Conservation (phyloP, 2,329 filamentous ascomycete species). For the Claviceps spartinae region DNA sequence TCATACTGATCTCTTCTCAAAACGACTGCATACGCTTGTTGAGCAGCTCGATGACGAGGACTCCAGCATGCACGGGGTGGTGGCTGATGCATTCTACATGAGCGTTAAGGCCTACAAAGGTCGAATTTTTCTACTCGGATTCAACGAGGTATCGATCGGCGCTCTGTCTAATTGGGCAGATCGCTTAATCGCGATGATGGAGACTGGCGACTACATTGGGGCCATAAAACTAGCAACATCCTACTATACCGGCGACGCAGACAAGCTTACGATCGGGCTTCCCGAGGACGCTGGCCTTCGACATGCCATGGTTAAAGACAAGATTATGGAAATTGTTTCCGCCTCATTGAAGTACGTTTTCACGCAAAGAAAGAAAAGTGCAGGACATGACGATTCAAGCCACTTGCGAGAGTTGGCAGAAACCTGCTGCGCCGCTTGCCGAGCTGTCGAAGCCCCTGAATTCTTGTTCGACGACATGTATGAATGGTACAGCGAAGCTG, state of each 20-base stretch:
- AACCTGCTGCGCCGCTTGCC: slow-evolving; percentile 71
- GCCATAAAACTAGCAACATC: slow-evolving; percentile 83
- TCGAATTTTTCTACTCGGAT: slow-evolving; percentile 80
- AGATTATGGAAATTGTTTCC: slow-evolving; percentile 82
- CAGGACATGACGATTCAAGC: slow-evolving; percentile 31
- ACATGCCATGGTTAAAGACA: slow-evolving; percentile 74
- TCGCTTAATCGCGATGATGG: slow-evolving; percentile 83
- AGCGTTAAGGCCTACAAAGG: slow-evolving; percentile 95
- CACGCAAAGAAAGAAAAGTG: slow-evolving; percentile 42
- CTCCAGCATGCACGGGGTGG: slow-evolving; percentile 81
- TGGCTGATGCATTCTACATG: slow-evolving; percentile 96
- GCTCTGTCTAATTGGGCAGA: slow-evolving; percentile 96
- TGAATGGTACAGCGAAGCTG: slow-evolving; percentile 73
- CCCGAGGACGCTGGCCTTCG: slow-evolving; percentile 68
- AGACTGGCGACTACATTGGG: slow-evolving; percentile 87
- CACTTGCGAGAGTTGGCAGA: slow-evolving; percentile 68
- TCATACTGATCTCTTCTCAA: slow-evolving; percentile 79
- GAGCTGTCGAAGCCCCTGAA: slow-evolving; percentile 62
- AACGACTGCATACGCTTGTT: slow-evolving; percentile 70
- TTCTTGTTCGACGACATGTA: slow-evolving; percentile 89
- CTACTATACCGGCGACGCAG: slow-evolving; percentile 83
- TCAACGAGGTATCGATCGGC: slow-evolving; percentile 83
- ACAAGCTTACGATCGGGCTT: slow-evolving; percentile 85
- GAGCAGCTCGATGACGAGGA: slow-evolving; percentile 84
- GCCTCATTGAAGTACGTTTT: slow-evolving; percentile 88